A percentile compares a stretch with the other conserved stretches of the same genome.
These are phyloP conservation scores for Globisporangium parvum DNA, from an alignment of 352 stramenopile species.

Conservation along the genomic window DNA sequence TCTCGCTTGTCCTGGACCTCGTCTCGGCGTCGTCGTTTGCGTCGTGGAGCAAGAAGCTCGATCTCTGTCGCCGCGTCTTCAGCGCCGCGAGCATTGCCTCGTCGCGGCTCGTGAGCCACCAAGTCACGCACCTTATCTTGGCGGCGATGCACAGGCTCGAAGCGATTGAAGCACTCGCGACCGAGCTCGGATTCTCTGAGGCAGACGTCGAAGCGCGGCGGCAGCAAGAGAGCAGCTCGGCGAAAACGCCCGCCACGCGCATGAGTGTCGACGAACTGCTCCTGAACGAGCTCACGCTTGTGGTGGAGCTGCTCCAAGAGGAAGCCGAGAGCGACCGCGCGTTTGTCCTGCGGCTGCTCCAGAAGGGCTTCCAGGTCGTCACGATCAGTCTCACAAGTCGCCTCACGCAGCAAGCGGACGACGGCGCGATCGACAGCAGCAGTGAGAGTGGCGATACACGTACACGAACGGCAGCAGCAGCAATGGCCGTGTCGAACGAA, in stretches of 20 bases:
- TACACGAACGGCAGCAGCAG: background rate
- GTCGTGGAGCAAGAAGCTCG: slow-evolving; percentile 55
- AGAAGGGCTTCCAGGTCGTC: slow-evolving; percentile 50
- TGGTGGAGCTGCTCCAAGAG: slow-evolving; percentile 57
- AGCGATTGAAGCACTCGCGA: slow-evolving; percentile 41
- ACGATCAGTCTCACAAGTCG: slow-evolving; percentile 16
- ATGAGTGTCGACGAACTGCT: slow-evolving; percentile 35
- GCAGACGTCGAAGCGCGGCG: slow-evolving; percentile 44
- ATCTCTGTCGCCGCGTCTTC: slow-evolving; percentile 32
- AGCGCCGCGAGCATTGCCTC: slow-evolving; percentile 17
- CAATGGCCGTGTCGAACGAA: background rate
- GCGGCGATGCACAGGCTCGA: slow-evolving; percentile 47
- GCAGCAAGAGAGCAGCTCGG: slow-evolving; percentile 14
- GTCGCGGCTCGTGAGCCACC: slow-evolving; percentile 31
- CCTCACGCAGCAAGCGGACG: background rate
- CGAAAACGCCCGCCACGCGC: background rate
- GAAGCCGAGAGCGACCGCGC: slow-evolving; percentile 30
- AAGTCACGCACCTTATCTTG: slow-evolving; percentile 43
- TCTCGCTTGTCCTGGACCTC: slow-evolving; percentile 64
- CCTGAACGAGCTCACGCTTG: slow-evolving; percentile 57
- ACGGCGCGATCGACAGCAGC: background rate
- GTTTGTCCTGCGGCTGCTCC: slow-evolving; percentile 51
- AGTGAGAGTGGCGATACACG: background rate
- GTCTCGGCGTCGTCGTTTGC: slow-evolving; percentile 53
- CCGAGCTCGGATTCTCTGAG: slow-evolving; percentile 61